Percentiles rank a stretch among this genome's conserved stretches.
Evolutionary conservation across 768 basidiomycete species (phyloP).

Genomic region (Hypholoma sublateritium): DNA sequence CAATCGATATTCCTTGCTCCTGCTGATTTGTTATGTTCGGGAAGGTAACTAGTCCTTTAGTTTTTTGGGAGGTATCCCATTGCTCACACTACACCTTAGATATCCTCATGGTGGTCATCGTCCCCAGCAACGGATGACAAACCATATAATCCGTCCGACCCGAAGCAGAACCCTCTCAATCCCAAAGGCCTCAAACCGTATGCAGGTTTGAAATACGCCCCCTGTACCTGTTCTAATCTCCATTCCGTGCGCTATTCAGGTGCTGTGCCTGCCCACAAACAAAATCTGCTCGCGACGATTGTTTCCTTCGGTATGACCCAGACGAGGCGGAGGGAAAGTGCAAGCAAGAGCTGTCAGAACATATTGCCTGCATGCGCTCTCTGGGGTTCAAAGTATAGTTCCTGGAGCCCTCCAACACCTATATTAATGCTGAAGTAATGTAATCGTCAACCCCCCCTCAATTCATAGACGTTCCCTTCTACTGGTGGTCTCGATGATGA

Average conservation of each 20-base stretch:
- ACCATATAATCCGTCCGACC: slow-evolving; percentile 71
- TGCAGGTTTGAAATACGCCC: slow-evolving; percentile 25
- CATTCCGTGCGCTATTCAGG: slow-evolving; percentile 40
- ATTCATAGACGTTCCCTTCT: too few relatives aligned
- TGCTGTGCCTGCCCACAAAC: slow-evolving; percentile 97
- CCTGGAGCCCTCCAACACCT: not conserved
- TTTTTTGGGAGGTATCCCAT: too few relatives aligned
- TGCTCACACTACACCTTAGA: slow-evolving; percentile 27
- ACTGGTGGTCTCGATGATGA: too few relatives aligned
- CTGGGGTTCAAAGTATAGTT: slow-evolving; percentile 85
- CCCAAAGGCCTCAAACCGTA: slow-evolving; percentile 96
- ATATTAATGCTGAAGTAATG: not conserved
- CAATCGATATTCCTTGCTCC: too few relatives aligned
- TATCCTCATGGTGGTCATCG: slow-evolving; percentile 59
- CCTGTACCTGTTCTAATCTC: not conserved
- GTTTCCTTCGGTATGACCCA: slow-evolving; percentile 77
- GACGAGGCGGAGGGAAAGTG: slow-evolving; percentile 76
- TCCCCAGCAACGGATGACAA: slow-evolving; percentile 29
- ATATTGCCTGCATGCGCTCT: slow-evolving; percentile 87
- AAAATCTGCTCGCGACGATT: slow-evolving; percentile 90
- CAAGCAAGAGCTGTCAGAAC: slow-evolving; percentile 72
- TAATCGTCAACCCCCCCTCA: too few relatives aligned
- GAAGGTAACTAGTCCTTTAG: too few relatives aligned
- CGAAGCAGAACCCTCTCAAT: slow-evolving; percentile 85
- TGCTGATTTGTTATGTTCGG: slow-evolving; percentile 35